Evolutionary conservation across 2,329 filamentous ascomycete species (phyloP).

Genomic region (Colletotrichum siamense): DNA sequence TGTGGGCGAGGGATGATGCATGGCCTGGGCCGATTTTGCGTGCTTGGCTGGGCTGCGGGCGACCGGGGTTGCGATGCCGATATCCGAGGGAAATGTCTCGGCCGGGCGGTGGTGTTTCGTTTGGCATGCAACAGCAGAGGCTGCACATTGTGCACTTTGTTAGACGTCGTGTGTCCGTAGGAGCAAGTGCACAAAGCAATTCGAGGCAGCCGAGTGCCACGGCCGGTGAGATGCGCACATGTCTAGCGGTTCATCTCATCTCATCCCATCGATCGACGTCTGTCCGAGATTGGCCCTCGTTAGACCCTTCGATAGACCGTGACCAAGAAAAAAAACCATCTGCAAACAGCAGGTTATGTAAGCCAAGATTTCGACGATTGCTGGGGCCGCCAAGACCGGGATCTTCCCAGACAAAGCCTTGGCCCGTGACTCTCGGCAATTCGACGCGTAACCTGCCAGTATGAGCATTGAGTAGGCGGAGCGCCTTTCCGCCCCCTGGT

Average conservation of each 20-base stretch:
- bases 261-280: background rate
- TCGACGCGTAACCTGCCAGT: constrained; percentile 10
- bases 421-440: constrained; percentile 17
- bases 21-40: background rate
- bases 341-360: constrained; percentile 3
- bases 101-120: background rate
- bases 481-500: background rate
- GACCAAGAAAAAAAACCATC: background rate
- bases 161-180: background rate
- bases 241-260: background rate
- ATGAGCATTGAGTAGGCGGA: background rate
- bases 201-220: background rate
- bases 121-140: background rate
- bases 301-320: background rate
- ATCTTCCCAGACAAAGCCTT: background rate
- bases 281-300: background rate
- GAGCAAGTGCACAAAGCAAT: background rate
- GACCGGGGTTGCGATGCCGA: constrained; percentile 9
- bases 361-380: background rate
- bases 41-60: background rate
- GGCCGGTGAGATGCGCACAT: background rate
- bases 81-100: constrained; percentile 10
- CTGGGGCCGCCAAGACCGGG: background rate
- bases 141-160: background rate
- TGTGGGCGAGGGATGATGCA: background rate